Conservation (phyloP, 176 grass and related monocot species). For the Alloteropsis semialata region DNA sequence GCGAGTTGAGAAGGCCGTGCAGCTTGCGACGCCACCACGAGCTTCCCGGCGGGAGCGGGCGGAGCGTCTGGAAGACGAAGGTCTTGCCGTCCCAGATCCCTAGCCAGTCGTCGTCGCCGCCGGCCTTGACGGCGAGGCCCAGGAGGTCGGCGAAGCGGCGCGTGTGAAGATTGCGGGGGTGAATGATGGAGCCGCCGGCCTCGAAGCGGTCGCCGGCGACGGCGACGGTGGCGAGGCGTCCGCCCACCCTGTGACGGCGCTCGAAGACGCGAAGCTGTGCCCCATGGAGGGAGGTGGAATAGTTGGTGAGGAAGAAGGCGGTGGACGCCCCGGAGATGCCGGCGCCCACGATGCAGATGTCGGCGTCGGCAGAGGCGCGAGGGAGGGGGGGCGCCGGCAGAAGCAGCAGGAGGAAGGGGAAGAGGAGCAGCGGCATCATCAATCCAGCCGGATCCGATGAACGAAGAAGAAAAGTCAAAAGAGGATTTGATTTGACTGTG, state of each 20-base stretch:
- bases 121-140: constrained; percentile 27
- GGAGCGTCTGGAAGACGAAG: constrained; percentile 71
- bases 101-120: constrained; percentile 50
- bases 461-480: too few species aligned
- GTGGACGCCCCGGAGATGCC: constrained; percentile 81
- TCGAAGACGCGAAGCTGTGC: constrained; percentile 65
- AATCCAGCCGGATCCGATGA: neutral
- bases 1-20: constrained; percentile 46
- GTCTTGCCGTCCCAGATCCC: constrained; percentile 73
- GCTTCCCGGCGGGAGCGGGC: constrained; percentile 40
- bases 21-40: constrained; percentile 56
- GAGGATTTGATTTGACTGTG: too few species aligned
- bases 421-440: neutral
- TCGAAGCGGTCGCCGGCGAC: constrained; percentile 67
- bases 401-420: neutral
- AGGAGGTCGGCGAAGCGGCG: constrained; percentile 60
- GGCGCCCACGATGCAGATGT: constrained; percentile 73
- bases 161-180: constrained; percentile 68
- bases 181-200: constrained; percentile 78
- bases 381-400: neutral
- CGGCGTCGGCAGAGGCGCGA: constrained; percentile 2
- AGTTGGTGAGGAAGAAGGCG: constrained; percentile 76
- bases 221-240: constrained; percentile 61
- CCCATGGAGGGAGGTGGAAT: constrained; percentile 35
- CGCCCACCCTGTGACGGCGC: constrained; percentile 48